Conservation (phyloP, 768 basidiomycete species). For the Dendrothele bispora region DNA sequence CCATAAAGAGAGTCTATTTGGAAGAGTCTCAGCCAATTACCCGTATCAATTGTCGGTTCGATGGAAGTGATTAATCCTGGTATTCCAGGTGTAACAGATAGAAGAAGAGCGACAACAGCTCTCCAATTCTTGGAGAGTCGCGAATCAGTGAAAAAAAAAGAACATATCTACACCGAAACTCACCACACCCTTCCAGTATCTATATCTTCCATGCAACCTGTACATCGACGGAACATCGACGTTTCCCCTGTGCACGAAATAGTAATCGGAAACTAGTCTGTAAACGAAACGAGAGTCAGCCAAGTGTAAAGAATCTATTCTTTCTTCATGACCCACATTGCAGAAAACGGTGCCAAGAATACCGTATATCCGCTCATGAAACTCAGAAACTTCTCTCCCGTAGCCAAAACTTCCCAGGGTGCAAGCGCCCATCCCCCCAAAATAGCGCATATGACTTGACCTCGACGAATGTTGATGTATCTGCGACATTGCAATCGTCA, state of each 20-base stretch:
- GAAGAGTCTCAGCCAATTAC: constrained; percentile 56
- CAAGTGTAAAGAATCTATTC: not conserved
- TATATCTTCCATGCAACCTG: constrained; percentile 72
- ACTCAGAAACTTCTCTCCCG: constrained; percentile 63
- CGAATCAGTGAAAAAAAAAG: not conserved
- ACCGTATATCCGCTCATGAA: constrained; percentile 87
- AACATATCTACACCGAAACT: constrained; percentile 28
- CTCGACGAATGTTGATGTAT: constrained; percentile 80
- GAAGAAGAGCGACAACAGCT: constrained; percentile 64
- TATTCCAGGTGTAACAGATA: constrained; percentile 67
- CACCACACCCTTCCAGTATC: constrained; percentile 72
- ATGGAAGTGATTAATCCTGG: constrained; percentile 80
- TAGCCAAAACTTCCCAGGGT: constrained; percentile 81
- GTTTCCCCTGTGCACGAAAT: constrained; percentile 68
- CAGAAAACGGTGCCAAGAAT: constrained; percentile 83
- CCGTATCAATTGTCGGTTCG: constrained; percentile 61
- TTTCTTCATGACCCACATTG: constrained; percentile 54
- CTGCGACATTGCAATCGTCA: no score
- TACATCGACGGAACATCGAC: constrained; percentile 88
- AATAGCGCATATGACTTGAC: constrained; percentile 75
- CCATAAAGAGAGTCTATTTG: constrained; percentile 78
- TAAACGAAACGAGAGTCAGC: no score
- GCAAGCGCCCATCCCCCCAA: constrained; percentile 81
- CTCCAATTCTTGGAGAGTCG: constrained; percentile 67
- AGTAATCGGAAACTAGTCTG: constrained; percentile 63